Evolutionary conservation across 306 rosid species (phyloP), one percentile per base, ranked within the genome.

Genomic region (Acacia confusa): DNA sequence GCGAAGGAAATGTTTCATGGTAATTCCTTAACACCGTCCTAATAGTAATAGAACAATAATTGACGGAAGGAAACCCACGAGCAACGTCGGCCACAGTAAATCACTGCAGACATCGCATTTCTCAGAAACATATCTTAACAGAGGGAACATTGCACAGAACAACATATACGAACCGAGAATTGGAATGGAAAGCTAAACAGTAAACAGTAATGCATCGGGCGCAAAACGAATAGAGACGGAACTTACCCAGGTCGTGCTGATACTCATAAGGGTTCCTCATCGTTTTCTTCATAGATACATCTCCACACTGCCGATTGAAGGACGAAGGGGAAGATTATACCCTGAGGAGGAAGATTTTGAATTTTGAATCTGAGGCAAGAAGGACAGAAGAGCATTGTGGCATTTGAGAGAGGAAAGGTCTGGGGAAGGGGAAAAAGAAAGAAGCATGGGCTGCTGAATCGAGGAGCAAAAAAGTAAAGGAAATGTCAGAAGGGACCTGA

Each of bases 231-330:
- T 30, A 38, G 8, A 84, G 65, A 84, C 40, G 91, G 78, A 78
- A 89, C 97, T 77, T 81, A 95, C 97, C 97, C 64, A 93, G 87
- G 86, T 95, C 95, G 67, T 95, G 99, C 34, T 95, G 97, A 86
- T 95, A 95, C 85, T 95, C 99, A 53, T 88, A 93, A 65, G 99
- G 99, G 79, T 84, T 95, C 79, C 92, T 93, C 99, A 89, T 95
- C 99, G 91, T 95, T 81, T 70, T 86, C 91, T 84, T 95, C 99
- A 91, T 95, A 34, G 97, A n/a, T n/a, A n/a, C n/a, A n/a, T n/a
- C n/a, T n/a, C n/a, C n/a, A n/a, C n/a, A n/a, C n/a, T n/a, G n/a
- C n/a, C n/a, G n/a, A n/a, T n/a, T n/a, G n/a, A n/a, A n/a, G n/a
- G n/a, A n/a, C n/a, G n/a, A n/a, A n/a, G n/a, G n/a, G n/a, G n/a